Base-by-base conservation (phyloP, 2,329 filamentous ascomycete genomes). In the Rhynchosporium agropyri region DNA sequence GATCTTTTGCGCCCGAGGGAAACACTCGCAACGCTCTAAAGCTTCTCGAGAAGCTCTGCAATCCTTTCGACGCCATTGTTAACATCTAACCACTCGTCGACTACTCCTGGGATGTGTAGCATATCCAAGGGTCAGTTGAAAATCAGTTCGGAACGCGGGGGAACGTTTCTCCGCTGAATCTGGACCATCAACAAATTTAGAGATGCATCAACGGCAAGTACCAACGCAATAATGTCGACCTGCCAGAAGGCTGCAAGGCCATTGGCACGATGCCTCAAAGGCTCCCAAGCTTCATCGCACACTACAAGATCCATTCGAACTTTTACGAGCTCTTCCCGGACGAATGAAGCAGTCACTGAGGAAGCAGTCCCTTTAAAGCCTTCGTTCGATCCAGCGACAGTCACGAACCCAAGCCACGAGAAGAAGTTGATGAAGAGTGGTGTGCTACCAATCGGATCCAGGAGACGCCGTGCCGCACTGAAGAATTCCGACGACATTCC, bases 391-490 rank as follows among this genome's bases (percentile, higher is more conserved):
- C 89, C 88, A n/a, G 80, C 84, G 66, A 86, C 85, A n/a, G 89
- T 90, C 31, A 82, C 85, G 49, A 85, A 81, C 54, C 81, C 79
- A 53, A 82, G 81, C 74, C 81, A 87, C 63, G 90, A 95, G 77
- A 82, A 84, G 67, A 83, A 82, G 65, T 80, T 97, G 60, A 79
- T 92, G 73, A 85, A 84, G 74, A 79, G 83, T 68, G 89, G 90
- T 60, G 82, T 86, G 50, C 82, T 85, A 65, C 92, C 91, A 58
- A 81, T 97, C 71, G 93, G 93, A 57, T 96, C 92, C 51, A 87
- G 93, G 70, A 86, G 93, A 81, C 89, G 93, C 67, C 89, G 94
- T 74, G 85, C 87, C 33, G 90, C 90, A 33, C 76, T 93, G 65
- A 86, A 83, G 72, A 84, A 79, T 71, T 78, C 83, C 66, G 84